Evolutionary conservation across 2,329 filamentous ascomycete species (phyloP).

Genomic region (Talaromyces rugulosus): DNA sequence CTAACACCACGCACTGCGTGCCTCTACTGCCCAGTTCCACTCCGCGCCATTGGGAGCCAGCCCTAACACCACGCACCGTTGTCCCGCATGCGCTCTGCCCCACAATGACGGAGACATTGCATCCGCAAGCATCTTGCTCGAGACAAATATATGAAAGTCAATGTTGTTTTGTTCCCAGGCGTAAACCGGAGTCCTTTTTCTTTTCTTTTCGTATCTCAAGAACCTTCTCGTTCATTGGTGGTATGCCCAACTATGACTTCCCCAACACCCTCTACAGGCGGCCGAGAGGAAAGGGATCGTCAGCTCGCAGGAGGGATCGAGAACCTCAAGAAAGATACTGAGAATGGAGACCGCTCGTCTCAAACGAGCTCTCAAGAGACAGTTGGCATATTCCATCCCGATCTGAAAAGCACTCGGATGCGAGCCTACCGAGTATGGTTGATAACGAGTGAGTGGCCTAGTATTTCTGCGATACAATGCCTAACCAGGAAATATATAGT

Average conservation of each 20-base stretch:
- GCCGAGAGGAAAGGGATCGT: not conserved
- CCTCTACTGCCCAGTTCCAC: not conserved
- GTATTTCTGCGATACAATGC: not conserved
- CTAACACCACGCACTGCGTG: not conserved
- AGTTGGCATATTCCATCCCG: slow-evolving; percentile 10
- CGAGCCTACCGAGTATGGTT: slow-evolving; percentile 8
- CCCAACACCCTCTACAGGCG: not conserved
- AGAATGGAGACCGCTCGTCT: not conserved
- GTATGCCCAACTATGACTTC: not conserved
- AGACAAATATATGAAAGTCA: not conserved
- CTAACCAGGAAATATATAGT: slow-evolving; percentile 27
- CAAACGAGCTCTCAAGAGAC: not conserved
- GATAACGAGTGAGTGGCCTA: slow-evolving; percentile 5
- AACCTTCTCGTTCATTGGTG: not conserved
- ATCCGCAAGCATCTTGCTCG: not conserved
- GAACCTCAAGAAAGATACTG: not conserved
- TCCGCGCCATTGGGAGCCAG: not conserved
- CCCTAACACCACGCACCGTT: not conserved
- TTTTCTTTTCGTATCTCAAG: not conserved
- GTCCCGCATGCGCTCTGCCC: not conserved
- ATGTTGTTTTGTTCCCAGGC: not conserved
- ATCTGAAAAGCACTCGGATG: slow-evolving; percentile 3
- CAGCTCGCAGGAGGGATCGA: not conserved
- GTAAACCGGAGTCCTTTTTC: not conserved
- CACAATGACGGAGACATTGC: not conserved